Conservation (phyloP, 2,329 filamentous ascomycete species). For the Delphinella strobiligena region DNA sequence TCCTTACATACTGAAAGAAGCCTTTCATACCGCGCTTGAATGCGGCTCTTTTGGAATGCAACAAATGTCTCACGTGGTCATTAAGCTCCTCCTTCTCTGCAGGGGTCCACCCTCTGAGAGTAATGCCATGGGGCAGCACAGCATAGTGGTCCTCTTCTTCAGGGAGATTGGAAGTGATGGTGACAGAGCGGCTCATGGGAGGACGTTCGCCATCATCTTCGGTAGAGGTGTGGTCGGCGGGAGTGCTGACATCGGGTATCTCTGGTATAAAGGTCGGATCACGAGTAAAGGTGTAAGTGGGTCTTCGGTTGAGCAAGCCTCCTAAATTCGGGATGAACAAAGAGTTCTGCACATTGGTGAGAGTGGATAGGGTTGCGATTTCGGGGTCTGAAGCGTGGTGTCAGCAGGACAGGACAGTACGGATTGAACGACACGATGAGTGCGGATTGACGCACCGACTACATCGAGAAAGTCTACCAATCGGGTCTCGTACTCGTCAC, state of each 20-base stretch:
- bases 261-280: conserved; percentile 19
- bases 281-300: conserved; percentile 62
- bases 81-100: conserved; percentile 67
- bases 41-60: conserved; percentile 67
- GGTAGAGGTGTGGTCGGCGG: conserved; percentile 9
- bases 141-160: conserved; percentile 64
- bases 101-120: conserved; percentile 60
- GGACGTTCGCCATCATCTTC: conserved; percentile 3
- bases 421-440: background rate
- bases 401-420: conserved; percentile 11
- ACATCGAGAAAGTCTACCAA: conserved; percentile 59
- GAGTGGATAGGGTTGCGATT: conserved; percentile 67
- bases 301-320: conserved; percentile 59
- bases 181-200: conserved; percentile 1
- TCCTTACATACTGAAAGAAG: conserved; percentile 66
- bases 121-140: conserved; percentile 62
- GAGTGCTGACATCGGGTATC: conserved; percentile 3
- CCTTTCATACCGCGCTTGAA: conserved; percentile 71
- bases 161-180: conserved; percentile 55
- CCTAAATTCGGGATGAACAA: conserved; percentile 78
- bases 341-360: conserved; percentile 84
- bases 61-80: conserved; percentile 76
- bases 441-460: conserved; percentile 43
- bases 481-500: conserved; percentile 48
- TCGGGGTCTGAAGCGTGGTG: conserved; percentile 54